Evolutionary conservation across 805 yeast species (phyloP).

Genomic region (Candida orba): DNA sequence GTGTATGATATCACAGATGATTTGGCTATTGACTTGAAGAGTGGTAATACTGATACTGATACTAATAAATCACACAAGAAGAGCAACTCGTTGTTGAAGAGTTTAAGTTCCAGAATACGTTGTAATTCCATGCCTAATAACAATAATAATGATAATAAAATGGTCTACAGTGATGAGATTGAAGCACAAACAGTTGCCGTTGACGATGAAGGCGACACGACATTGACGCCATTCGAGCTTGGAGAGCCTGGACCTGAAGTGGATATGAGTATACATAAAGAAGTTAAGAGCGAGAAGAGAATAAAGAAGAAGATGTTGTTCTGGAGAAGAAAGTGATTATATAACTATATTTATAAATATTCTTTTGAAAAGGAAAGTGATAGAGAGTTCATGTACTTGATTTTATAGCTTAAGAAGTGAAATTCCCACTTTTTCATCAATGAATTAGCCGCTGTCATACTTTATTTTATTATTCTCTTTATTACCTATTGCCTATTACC

Average conservation of each 20-base stretch:
- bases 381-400: neutral
- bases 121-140: constrained; percentile 8
- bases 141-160: no score
- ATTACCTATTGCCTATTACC: no score
- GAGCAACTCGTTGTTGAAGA: constrained; percentile 17
- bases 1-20: constrained; percentile 29
- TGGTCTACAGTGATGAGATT: no score
- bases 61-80: constrained; percentile 13
- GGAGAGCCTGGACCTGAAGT: constrained; percentile 25
- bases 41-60: constrained; percentile 1
- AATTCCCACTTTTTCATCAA: no score
- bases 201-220: constrained; percentile 15
- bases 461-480: no score
- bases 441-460: no score
- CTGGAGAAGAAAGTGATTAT: neutral
- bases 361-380: no score
- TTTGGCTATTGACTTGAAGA: neutral
- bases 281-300: constrained; percentile 1
- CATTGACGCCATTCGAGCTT: constrained; percentile 20
- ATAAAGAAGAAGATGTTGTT: constrained; percentile 1
- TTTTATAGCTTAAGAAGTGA: no score
- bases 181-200: no score
- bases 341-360: no score
- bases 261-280: constrained; percentile 6
- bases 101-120: constrained; percentile 9